Percentiles rank a stretch among this genome's conserved stretches.
These are phyloP conservation scores for Myriangium duriaei DNA, from an alignment of 2,329 filamentous ascomycete species.

Conservation along the genomic window DNA sequence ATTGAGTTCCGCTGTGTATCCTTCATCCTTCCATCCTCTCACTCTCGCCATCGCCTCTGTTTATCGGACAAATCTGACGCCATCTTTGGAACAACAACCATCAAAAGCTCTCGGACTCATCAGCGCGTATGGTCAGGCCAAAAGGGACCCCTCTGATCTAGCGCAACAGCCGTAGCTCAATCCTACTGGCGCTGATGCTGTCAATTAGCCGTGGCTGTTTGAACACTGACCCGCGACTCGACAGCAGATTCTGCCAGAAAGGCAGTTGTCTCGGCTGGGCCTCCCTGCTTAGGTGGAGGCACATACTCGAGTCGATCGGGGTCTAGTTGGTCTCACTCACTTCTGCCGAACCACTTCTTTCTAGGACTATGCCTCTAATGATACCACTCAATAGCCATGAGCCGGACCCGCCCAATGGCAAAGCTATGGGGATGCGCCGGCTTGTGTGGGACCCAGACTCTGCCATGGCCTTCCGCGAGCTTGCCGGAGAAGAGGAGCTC, in stretches of 20 bases:
- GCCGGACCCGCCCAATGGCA: background rate
- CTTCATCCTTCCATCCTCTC: background rate
- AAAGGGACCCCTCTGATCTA: background rate
- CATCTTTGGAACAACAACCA: background rate
- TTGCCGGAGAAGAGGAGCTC: conserved; percentile 28
- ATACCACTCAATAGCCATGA: no score
- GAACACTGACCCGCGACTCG: conserved; percentile 4
- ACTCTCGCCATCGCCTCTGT: background rate
- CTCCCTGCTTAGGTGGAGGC: background rate
- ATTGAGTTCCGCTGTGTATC: no score
- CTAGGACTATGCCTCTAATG: background rate
- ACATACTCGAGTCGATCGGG: background rate
- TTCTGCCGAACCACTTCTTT: no score
- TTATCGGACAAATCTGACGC: background rate
- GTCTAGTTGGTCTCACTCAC: no score
- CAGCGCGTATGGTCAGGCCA: no score
- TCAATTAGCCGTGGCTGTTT: background rate
- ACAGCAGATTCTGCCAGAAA: conserved; percentile 4
- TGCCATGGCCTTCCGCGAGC: conserved; percentile 10
- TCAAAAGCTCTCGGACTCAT: no score
- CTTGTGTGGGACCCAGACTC: conserved; percentile 1
- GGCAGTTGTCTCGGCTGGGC: conserved; percentile 5
- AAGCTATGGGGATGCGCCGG: background rate
- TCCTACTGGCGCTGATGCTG: background rate
- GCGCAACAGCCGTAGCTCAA: background rate